Evolutionary conservation across 371 early-diverging fungal species (phyloP), one percentile per base, ranked within the genome.

Genomic region (Dinochytrium kinnereticum): DNA sequence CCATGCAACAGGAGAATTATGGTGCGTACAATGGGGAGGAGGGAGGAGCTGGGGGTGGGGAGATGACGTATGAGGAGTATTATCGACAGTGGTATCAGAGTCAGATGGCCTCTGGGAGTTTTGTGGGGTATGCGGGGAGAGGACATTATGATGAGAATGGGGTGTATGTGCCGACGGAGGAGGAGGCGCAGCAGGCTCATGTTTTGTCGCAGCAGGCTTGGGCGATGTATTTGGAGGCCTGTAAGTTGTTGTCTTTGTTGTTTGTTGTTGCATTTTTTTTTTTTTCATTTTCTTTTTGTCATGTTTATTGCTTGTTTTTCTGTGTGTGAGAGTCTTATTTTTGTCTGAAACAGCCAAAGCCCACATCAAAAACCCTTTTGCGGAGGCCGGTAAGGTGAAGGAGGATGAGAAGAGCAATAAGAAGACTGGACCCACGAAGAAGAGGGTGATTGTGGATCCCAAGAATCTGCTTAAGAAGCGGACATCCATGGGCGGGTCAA

Each of bases 101-200:
- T 19, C 64, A 66, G 37, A 30, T 26, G 40, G 37, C 66, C 10
- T 26, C 66, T 10, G 66, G 66, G 13, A 17, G 19, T 2, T 10
- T 2, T 26, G 26, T 66, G 26, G 36, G 61, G 19, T 17, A 61
- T 36, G 36, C 2, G 19, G 66, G 44, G 33, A 28, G 34, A 19
- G 64, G 64, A 3, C 44, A 66, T 40, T 49, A 28, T 40, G 68
- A 68, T 40, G 53, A 68, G 51, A 34, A 49, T 26, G 68, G 68
- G 30, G 51, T n/a, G 17, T 68, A 68, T 44, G 30, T 68, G 28
- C 68, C 68, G 19, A 68, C 51, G 7, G 53, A 68, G 31, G 68
- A 68, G 19, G 68, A 68, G 34, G 10, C 51, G 1, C 5, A 21
- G 53, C 51, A 68, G 21, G 1, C 31, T 7, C 17, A 49, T 3